Conservation (phyloP, 148 eudicot genomes). For the Mesembryanthemum crystallinum region DNA sequence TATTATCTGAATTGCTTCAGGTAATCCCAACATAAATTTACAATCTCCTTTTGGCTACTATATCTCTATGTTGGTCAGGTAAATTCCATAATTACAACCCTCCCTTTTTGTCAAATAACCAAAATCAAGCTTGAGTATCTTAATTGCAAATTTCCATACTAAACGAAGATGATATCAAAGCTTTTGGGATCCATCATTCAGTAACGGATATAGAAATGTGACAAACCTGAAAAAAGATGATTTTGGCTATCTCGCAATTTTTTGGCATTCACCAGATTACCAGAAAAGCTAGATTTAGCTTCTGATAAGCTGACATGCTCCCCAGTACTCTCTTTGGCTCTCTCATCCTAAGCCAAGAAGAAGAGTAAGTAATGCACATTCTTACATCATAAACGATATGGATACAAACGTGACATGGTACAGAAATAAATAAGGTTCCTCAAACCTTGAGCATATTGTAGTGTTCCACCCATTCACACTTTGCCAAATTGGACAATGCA, state of each 20-base stretch:
- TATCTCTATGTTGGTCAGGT: background rate
- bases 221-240: conserved; percentile 52
- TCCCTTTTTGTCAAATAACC: background rate
- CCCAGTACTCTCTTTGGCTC: conserved; percentile 31
- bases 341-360: conserved; percentile 46
- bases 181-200: background rate
- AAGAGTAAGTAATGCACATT: conserved; percentile 8
- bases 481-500: conserved; percentile 51
- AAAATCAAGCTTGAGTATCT: background rate
- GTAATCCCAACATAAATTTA: background rate
- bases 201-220: background rate
- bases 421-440: background rate
- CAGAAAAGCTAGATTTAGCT: conserved; percentile 35
- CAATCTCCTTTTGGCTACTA: background rate
- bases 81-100: background rate
- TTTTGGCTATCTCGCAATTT: conserved; percentile 43
- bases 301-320: conserved; percentile 39
- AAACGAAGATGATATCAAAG: background rate
- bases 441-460: conserved; percentile 69
- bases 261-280: conserved; percentile 37
- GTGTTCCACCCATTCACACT: conserved; percentile 77
- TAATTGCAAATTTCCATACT: background rate
- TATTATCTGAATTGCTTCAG: background rate
- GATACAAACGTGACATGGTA: conserved; percentile 6
- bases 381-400: background rate